Evolutionary conservation across 1,139 yeast species (phyloP), one percentile per base, ranked within the genome.

Genomic region (Hansenula sp.): DNA sequence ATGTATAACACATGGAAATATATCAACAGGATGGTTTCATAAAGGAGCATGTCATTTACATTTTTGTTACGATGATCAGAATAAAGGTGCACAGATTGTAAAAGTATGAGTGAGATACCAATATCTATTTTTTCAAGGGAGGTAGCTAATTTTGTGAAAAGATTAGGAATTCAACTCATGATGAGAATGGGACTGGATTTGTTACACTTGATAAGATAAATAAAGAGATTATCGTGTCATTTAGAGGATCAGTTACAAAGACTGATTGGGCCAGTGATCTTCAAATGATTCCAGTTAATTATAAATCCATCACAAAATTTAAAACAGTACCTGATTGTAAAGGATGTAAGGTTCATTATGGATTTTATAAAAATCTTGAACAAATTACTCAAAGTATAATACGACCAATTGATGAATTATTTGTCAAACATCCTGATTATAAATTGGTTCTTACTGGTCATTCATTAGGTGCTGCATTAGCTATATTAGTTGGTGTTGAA

Each of bases 391-490:
- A 42, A 2, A 42, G 39, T 5, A 34, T 51, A 19, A 18, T 51
- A 7, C 20, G 29, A n/a, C 41, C 39, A 1, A 44, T 47, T 13
- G 45, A 48, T 21, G 38, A 37, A 6, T 12, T 52, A 2, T 50
- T 40, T 26, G 7, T 14, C 1, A 28, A 43, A 19, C 29, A 48
- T 26, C 46, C 56, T 54, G 66, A 66, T 28, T 82, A 77, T 55
- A 59, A 66, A 34, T 48, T 82, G 19, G 69, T 77, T 6, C 65
- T 82, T 2, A 62, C 75, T 2, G 94, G 94, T 0, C 92, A 84
- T 62, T 83, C 92, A 0, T 60, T 83, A 32, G 94, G 94, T 1
- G 92, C 80, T 1, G 86, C 89, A 0, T 57, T 82, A 38, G 83
- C 89, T 0, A 59, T 71, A 3, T 62, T 84, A 32, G 68, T 77